Evolutionary conservation across 2,329 filamentous ascomycete species (phyloP).

Genomic region (Magnaporthiopsis poae): DNA sequence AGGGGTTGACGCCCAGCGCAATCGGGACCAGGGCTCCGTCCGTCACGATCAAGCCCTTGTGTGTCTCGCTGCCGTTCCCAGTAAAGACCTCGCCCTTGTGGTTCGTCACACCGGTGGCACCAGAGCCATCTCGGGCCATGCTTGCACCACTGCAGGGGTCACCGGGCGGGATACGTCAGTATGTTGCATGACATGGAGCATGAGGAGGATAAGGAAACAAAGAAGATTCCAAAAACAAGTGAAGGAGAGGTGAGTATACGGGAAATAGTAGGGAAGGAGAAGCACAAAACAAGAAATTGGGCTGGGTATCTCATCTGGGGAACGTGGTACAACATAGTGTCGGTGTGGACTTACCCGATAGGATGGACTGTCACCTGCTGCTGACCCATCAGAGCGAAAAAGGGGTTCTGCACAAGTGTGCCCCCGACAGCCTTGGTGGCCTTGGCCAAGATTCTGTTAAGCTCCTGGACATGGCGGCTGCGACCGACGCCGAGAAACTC

Average conservation of each 20-base stretch:
- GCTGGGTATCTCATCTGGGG: not conserved
- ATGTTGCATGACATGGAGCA: not conserved
- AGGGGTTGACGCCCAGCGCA: slow-evolving; percentile 55
- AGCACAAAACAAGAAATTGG: not conserved
- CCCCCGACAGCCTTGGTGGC: slow-evolving; percentile 51
- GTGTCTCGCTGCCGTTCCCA: slow-evolving; percentile 38
- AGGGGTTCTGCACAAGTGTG: slow-evolving; percentile 49
- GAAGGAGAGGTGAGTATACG: not conserved
- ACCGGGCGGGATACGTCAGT: slow-evolving; percentile 12
- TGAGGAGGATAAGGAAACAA: not conserved
- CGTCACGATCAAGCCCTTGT: slow-evolving; percentile 50
- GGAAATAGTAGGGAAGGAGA: not conserved
- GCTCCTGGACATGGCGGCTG: slow-evolving; percentile 41
- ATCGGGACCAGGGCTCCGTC: slow-evolving; percentile 54
- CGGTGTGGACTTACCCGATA: slow-evolving; percentile 39
- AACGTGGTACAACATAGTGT: not conserved
- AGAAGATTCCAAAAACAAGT: not conserved
- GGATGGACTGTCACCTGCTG: slow-evolving; percentile 58
- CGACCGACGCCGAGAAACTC: slow-evolving; percentile 50
- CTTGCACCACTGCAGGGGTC: slow-evolving; percentile 43
- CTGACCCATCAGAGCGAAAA: slow-evolving; percentile 43
- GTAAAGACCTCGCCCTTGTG: slow-evolving; percentile 51
- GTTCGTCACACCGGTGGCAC: slow-evolving; percentile 48
- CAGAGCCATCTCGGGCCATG: slow-evolving; percentile 51
- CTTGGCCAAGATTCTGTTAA: slow-evolving; percentile 42